These are phyloP conservation scores for Alternaria angustiovoidea DNA, from an alignment of 2,329 filamentous ascomycete species.

Conservation along the genomic window DNA sequence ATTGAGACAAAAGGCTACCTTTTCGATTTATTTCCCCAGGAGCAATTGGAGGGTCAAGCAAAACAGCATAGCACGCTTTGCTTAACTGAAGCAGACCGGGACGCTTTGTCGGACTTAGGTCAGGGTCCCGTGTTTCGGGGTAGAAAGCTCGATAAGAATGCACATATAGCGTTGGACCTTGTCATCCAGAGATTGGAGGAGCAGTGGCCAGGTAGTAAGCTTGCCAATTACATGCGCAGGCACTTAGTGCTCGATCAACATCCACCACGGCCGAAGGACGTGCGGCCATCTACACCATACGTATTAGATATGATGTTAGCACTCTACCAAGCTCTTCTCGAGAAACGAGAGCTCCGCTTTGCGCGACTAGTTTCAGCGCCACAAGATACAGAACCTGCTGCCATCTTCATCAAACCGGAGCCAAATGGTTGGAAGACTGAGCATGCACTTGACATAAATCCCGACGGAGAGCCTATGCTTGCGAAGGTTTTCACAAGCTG, in stretches of 20 bases:
- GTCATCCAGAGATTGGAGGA: neutral
- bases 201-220: neutral
- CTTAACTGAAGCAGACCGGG: neutral
- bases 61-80: neutral
- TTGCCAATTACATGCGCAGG: neutral
- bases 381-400: conserved; percentile 5
- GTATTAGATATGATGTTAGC: conserved; percentile 18
- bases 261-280: neutral
- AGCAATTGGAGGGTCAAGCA: neutral
- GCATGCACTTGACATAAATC: neutral
- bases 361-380: conserved; percentile 12
- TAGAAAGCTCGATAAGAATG: neutral
- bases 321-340: conserved; percentile 14
- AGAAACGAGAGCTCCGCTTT: conserved; percentile 13
- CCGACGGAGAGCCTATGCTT: neutral
- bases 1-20: conserved; percentile 21
- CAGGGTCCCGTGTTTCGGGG: neutral
- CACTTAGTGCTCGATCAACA: conserved; percentile 7
- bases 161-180: neutral
- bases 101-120: neutral
- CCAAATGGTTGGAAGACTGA: conserved; percentile 4
- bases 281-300: conserved; percentile 7
- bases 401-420: conserved; percentile 17
- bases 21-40: conserved; percentile 7
- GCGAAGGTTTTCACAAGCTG: conserved; percentile 25